Evolutionary conservation across 331 rosid genomes (phyloP), one percentile per base, ranked within the genome.

Genomic region (Ulmus americana): DNA sequence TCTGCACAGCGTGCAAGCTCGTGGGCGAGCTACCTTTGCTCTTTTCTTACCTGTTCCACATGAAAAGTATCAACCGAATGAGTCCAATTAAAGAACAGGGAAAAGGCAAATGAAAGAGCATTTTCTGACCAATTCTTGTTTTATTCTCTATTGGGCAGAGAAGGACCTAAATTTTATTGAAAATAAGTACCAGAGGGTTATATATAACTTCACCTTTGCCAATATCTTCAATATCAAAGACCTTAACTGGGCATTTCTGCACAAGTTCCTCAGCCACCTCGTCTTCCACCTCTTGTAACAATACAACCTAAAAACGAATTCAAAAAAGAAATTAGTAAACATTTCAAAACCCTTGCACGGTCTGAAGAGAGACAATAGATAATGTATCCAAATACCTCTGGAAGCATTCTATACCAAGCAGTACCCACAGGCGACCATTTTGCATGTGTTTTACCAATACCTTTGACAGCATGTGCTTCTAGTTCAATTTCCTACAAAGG

Each of bases 341-440:
- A 66, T 65, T 72, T 4, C 65, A 39, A 22, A 16, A 63, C 18
- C 47, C 14, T 67, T 44, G n/a, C 5, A 6, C 42, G 0, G 20
- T 41, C 18, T 45, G 42, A 48, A 67, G 8, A 64, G 62, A 68
- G 73, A 5, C 43, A 35, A 58, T 49, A 44, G 39, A 22, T n/a
- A 41, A 50, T 49, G 61, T 44, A 73, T 66, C 60, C 40, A 11
- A 71, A 56, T 76, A 85, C 97, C 90, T 87, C 95, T 0, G 98
- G 98, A 70, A 94, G 97, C 98, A 94, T 94, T 76, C 87, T 77
- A 80, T 89, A 94, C 98, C 98, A 94, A 72, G 94, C 95, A 74
- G 98, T 90, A 49, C 87, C 86, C 77, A 90, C 98, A 0, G 98
- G 97, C 6, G 91, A 94, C 97, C 98, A 94, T 73, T 94, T 94